Percentiles rank a stretch among this genome's conserved stretches.
These are phyloP conservation scores for Lactarius sanguifluus DNA, from an alignment of 768 basidiomycete species.

Conservation along the genomic window DNA sequence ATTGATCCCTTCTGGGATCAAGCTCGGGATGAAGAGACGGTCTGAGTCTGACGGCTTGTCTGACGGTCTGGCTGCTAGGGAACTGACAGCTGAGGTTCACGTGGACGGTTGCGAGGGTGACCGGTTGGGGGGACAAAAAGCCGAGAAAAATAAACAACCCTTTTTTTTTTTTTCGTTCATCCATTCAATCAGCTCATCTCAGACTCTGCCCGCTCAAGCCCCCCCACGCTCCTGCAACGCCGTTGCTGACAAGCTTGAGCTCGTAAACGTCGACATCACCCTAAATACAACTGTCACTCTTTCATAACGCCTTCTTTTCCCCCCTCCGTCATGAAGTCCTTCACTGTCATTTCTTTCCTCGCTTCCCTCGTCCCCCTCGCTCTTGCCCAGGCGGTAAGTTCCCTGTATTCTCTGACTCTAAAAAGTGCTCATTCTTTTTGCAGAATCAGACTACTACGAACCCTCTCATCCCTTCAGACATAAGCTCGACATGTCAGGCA, in stretches of 20 bases:
- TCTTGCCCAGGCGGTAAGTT: constrained; percentile 44
- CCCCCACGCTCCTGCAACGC: constrained; percentile 1
- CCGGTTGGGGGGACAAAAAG: background rate
- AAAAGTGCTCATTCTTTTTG: constrained; percentile 26
- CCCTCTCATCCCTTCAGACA: constrained; percentile 66
- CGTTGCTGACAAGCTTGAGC: constrained; percentile 5
- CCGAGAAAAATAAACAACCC: background rate
- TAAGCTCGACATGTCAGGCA: constrained; percentile 51
- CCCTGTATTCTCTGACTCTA: constrained; percentile 31
- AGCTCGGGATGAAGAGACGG: no score
- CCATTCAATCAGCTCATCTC: background rate
- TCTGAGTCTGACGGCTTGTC: no score
- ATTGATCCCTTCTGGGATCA: no score
- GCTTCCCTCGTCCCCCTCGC: constrained; percentile 46
- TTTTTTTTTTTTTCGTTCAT: background rate
- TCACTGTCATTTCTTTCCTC: constrained; percentile 53
- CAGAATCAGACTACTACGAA: constrained; percentile 34
- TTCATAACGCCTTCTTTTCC: constrained; percentile 15
- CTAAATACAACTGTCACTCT: constrained; percentile 17
- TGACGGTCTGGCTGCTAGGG: background rate
- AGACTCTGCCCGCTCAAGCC: background rate
- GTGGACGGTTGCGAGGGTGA: background rate
- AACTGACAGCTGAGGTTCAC: background rate
- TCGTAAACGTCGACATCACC: background rate
- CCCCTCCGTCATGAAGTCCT: constrained; percentile 48